A percentile compares a stretch with the other conserved stretches of the same genome.
Evolutionary conservation across 2,329 filamentous ascomycete genomes (phyloP).

Genomic region (Aureobasidium leucospermi): DNA sequence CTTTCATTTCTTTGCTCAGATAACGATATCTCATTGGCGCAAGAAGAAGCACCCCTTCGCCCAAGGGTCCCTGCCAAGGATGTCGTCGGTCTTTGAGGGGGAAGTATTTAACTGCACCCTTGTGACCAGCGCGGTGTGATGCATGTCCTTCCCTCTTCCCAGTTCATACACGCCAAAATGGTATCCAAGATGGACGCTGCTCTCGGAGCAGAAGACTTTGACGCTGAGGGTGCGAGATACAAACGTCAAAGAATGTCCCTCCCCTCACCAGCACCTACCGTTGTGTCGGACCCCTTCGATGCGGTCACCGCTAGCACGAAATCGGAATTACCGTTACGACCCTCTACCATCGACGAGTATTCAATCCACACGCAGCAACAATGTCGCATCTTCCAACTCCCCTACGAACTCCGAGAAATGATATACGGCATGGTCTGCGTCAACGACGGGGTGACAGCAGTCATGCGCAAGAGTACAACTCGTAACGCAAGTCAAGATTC

Average conservation of each 20-base stretch:
- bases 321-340: constrained; percentile 22
- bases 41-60: not conserved
- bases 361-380: constrained; percentile 8
- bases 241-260: constrained; percentile 9
- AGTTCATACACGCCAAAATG: not conserved
- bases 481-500: constrained; percentile 8
- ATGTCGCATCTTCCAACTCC: constrained; percentile 13
- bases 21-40: constrained; percentile 10
- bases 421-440: constrained; percentile 10
- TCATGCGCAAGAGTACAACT: constrained; percentile 5
- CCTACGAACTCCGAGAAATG: constrained; percentile 12
- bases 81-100: constrained; percentile 10
- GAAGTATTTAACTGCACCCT: constrained; percentile 4
- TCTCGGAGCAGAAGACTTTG: not conserved
- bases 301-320: not conserved
- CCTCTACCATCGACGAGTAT: constrained; percentile 9
- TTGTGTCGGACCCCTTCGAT: not conserved
- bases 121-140: not conserved
- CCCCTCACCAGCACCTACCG: constrained; percentile 3
- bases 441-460: constrained; percentile 5
- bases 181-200: not conserved
- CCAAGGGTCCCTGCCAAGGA: constrained; percentile 8
- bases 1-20: constrained; percentile 8
- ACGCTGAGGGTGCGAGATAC: constrained; percentile 1
- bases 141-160: not conserved